These are phyloP conservation scores for Alternaria novae-zelandiae DNA, from an alignment of 2,329 filamentous ascomycete genomes.

Conservation along the genomic window DNA sequence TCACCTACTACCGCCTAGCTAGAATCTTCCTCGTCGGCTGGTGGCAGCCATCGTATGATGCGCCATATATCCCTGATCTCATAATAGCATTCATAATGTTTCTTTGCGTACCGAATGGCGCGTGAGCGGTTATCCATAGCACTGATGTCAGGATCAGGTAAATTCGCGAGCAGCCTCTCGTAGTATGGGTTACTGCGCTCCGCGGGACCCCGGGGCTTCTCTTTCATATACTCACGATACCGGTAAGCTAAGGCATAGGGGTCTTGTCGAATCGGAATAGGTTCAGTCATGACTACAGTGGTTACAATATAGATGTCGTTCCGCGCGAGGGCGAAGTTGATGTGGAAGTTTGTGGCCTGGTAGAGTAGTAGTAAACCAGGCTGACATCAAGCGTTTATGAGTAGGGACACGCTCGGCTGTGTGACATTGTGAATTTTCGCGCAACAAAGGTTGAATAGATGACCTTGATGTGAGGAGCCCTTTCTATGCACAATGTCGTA, in stretches of 20 bases:
- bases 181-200: slow-evolving; percentile 27
- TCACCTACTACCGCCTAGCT: background rate
- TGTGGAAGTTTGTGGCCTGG: background rate
- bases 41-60: slow-evolving; percentile 24
- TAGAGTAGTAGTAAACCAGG: background rate
- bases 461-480: background rate
- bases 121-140: slow-evolving; percentile 25
- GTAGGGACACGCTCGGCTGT: background rate
- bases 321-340: background rate
- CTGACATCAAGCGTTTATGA: background rate
- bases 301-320: background rate
- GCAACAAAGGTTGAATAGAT: background rate
- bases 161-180: slow-evolving; percentile 30
- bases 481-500: background rate
- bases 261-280: slow-evolving; percentile 18
- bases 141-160: slow-evolving; percentile 19
- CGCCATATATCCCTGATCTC: slow-evolving; percentile 20
- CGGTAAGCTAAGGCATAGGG: slow-evolving; percentile 30
- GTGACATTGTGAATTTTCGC: background rate
- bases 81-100: slow-evolving; percentile 31
- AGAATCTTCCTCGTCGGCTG: background rate
- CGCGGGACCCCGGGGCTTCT: slow-evolving; percentile 8
- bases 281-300: slow-evolving; percentile 8
- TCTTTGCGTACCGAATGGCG: slow-evolving; percentile 29
- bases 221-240: slow-evolving; percentile 28